phyloP scores from a whole-genome alignment of 345 rosid genomes.

The Firmiana major region DNA sequence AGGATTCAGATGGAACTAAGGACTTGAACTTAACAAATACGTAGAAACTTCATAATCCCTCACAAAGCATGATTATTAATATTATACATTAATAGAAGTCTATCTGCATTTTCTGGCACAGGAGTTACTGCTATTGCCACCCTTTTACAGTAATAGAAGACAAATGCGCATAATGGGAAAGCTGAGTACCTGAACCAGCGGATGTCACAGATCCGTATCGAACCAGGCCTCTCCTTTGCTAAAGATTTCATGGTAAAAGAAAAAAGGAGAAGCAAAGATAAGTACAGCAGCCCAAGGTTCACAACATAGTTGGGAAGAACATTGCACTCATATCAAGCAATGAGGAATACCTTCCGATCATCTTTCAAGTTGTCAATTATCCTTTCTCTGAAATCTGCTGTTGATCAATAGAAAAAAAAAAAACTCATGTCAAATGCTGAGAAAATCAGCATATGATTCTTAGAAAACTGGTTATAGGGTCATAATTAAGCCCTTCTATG shows the following conservation, averaged over 20 bases:
- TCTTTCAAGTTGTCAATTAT: conserved; percentile 59
- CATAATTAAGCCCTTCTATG: not conserved
- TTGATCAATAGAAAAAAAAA: not conserved
- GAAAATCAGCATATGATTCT: not conserved
- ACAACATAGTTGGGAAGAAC: conserved; percentile 7
- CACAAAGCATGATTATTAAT: too few relatives aligned
- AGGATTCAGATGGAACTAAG: not conserved
- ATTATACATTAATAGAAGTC: not conserved
- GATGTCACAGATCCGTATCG: conserved; percentile 60
- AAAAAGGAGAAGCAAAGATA: conserved; percentile 1
- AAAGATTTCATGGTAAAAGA: conserved; percentile 5
- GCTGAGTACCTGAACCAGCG: conserved; percentile 42
- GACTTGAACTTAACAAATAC: not conserved
- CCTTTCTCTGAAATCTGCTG: conserved; percentile 50
- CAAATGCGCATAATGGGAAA: not conserved
- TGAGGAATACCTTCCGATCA: conserved; percentile 45
- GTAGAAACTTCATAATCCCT: not conserved
- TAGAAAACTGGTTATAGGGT: not conserved
- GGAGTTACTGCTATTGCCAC: not conserved
- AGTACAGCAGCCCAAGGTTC: conserved; percentile 13
- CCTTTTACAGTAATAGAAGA: not conserved
- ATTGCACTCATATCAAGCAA: not conserved
- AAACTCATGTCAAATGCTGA: not conserved
- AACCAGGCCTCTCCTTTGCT: conserved; percentile 45
- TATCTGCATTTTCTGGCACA: not conserved